Evolutionary conservation across 768 basidiomycete species (phyloP).

Genomic region (Leucosporidium creatinivorum): DNA sequence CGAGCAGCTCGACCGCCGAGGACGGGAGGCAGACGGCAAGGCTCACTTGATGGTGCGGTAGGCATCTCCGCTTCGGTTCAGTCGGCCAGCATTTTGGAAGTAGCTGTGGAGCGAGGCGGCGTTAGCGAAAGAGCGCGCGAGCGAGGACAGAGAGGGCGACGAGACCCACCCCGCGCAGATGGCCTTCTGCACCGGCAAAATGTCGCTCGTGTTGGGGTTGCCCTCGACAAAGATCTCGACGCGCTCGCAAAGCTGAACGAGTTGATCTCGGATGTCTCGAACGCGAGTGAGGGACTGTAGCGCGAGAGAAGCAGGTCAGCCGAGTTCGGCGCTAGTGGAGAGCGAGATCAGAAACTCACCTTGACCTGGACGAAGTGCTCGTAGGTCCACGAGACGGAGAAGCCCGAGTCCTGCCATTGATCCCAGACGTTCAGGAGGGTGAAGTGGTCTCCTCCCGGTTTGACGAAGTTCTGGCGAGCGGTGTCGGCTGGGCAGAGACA

Average conservation of each 20-base stretch:
- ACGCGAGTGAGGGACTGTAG: conserved; percentile 81
- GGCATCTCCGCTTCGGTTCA: conserved; percentile 93
- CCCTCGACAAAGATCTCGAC: conserved; percentile 84
- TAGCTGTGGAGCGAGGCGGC: conserved; percentile 1
- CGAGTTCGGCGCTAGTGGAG: not conserved
- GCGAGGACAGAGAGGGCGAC: not conserved
- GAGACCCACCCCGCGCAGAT: conserved; percentile 58
- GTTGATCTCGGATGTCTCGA: conserved; percentile 83
- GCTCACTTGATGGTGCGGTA: conserved; percentile 73
- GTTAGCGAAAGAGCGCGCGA: not conserved
- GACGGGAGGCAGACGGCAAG: not conserved
- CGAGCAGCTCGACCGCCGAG: not conserved
- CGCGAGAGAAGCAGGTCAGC: conserved; percentile 25
- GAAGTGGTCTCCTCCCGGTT: conserved; percentile 93
- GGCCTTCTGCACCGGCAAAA: conserved; percentile 88
- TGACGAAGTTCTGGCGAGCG: conserved; percentile 93
- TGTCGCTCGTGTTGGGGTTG: conserved; percentile 88
- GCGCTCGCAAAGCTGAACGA: conserved; percentile 90
- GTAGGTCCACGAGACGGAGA: conserved; percentile 89
- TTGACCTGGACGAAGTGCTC: conserved; percentile 52
- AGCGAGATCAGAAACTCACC: not conserved
- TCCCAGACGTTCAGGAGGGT: conserved; percentile 97
- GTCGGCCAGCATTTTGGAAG: conserved; percentile 57
- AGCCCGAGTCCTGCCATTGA: conserved; percentile 97
- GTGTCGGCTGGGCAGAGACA: conserved; percentile 65